These are phyloP conservation scores for Phytophthora melonis DNA, from an alignment of 352 stramenopile genomes.

Conservation along the genomic window DNA sequence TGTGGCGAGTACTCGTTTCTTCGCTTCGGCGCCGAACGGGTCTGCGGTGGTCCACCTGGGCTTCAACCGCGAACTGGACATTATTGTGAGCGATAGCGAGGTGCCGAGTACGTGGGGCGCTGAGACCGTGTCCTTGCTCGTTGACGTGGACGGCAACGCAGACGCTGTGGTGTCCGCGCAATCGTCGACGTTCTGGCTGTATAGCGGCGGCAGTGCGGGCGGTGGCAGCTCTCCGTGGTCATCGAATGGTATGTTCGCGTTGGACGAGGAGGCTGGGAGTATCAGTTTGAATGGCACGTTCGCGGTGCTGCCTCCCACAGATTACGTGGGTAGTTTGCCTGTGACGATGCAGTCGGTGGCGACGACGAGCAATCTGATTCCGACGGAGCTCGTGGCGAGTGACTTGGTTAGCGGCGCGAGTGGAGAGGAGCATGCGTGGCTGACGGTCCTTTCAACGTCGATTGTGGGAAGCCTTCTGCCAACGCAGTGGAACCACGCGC, in stretches of 20 bases:
- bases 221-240: neutral
- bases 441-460: slow-evolving; percentile 33
- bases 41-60: slow-evolving; percentile 21
- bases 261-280: slow-evolving; percentile 12
- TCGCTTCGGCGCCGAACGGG: slow-evolving; percentile 17
- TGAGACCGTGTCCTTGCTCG: slow-evolving; percentile 13
- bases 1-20: slow-evolving; percentile 15
- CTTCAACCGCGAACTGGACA: slow-evolving; percentile 28
- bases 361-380: slow-evolving; percentile 24
- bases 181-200: slow-evolving; percentile 18
- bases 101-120: neutral
- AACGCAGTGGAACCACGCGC: slow-evolving; percentile 34
- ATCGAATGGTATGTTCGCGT: slow-evolving; percentile 11
- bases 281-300: slow-evolving; percentile 22
- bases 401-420: slow-evolving; percentile 7
- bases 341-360: slow-evolving; percentile 26
- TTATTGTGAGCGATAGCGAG: slow-evolving; percentile 15
- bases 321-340: slow-evolving; percentile 28
- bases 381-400: slow-evolving; percentile 12
- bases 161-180: slow-evolving; percentile 1
- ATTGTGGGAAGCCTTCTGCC: slow-evolving; percentile 13
- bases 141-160: neutral
- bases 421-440: slow-evolving; percentile 13
- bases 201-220: neutral
- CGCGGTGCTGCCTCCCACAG: slow-evolving; percentile 14